Conservation (phyloP, 345 rosid genomes). For the Eucalyptus tenuipes region DNA sequence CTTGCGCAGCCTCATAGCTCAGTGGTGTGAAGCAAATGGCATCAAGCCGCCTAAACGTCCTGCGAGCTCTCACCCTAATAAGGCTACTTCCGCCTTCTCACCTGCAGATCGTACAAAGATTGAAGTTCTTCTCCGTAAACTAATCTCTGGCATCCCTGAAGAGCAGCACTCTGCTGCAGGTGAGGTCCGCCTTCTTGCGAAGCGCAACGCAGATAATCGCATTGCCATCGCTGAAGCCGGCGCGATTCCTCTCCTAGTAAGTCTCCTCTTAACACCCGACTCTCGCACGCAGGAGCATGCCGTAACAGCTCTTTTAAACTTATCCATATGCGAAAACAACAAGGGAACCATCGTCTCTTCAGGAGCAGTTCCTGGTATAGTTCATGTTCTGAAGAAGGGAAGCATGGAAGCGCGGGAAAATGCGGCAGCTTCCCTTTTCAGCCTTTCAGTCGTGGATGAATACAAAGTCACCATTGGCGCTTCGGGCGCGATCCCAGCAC, state of each 20-base stretch:
- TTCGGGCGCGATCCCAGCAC: conserved; percentile 77
- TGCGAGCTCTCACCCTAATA: conserved; percentile 47
- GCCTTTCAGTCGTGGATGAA: conserved; percentile 81
- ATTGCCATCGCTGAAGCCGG: conserved; percentile 96
- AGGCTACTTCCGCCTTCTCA: conserved; percentile 47
- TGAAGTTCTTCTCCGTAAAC: conserved; percentile 73
- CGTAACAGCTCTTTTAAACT: conserved; percentile 86
- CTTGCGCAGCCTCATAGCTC: conserved; percentile 92
- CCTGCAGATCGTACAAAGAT: conserved; percentile 71
- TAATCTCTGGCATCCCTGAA: conserved; percentile 59
- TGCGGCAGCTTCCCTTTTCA: conserved; percentile 92
- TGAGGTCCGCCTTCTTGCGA: conserved; percentile 94
- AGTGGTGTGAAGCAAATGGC: conserved; percentile 93
- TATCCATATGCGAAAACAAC: conserved; percentile 83
- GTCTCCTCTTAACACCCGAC: conserved; percentile 72
- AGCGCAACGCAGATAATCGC: conserved; percentile 85
- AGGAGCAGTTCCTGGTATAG: conserved; percentile 85
- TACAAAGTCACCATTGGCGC: conserved; percentile 79
- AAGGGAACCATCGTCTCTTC: conserved; percentile 68
- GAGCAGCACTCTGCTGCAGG: conserved; percentile 65
- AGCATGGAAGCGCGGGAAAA: conserved; percentile 94
- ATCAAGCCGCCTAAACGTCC: conserved; percentile 82
- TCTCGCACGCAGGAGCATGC: conserved; percentile 87
- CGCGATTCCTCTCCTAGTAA: conserved; percentile 78
- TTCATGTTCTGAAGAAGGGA: conserved; percentile 87